These are phyloP conservation scores for Trametes meyenii DNA, from an alignment of 768 basidiomycete species.

Conservation along the genomic window DNA sequence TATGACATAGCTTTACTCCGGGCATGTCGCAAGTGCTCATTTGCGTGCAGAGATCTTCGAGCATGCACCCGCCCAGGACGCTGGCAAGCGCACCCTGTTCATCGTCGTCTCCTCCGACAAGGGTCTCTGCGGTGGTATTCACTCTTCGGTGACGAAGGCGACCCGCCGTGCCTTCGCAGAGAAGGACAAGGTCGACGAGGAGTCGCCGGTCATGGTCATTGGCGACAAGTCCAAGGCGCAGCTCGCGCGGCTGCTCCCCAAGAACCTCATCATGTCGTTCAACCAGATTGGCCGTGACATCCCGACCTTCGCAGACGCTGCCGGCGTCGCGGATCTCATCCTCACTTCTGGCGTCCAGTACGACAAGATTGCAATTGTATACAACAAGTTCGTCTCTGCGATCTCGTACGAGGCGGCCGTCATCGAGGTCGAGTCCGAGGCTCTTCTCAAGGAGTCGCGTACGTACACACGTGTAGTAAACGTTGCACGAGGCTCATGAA, in stretches of 20 bases:
- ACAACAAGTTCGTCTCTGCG: conserved; percentile 88
- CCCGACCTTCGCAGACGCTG: conserved; percentile 96
- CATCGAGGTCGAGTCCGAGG: conserved; percentile 80
- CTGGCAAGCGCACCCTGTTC: conserved; percentile 82
- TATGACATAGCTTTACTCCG: not conserved
- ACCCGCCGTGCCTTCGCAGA: conserved; percentile 73
- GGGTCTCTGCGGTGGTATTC: conserved; percentile 99
- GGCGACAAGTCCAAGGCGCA: conserved; percentile 99
- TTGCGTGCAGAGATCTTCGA: conserved; percentile 77
- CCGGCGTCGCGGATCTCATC: conserved; percentile 91
- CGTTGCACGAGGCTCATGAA: not conserved
- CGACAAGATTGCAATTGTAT: conserved; percentile 79
- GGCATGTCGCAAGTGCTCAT: not conserved
- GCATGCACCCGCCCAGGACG: conserved; percentile 68
- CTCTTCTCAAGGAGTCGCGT: conserved; percentile 81
- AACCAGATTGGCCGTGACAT: conserved; percentile 98
- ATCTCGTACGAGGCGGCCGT: conserved; percentile 84
- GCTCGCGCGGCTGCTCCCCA: conserved; percentile 63
- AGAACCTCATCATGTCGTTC: conserved; percentile 83
- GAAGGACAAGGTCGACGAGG: conserved; percentile 52
- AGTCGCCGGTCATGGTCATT: conserved; percentile 80
- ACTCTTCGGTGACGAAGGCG: conserved; percentile 93
- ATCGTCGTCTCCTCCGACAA: conserved; percentile 96
- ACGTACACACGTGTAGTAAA: conserved; percentile 34
- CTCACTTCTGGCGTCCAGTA: conserved; percentile 82